phyloP scores from a whole-genome alignment of 352 stramenopile species.

The Phytophthora citrophthora region DNA sequence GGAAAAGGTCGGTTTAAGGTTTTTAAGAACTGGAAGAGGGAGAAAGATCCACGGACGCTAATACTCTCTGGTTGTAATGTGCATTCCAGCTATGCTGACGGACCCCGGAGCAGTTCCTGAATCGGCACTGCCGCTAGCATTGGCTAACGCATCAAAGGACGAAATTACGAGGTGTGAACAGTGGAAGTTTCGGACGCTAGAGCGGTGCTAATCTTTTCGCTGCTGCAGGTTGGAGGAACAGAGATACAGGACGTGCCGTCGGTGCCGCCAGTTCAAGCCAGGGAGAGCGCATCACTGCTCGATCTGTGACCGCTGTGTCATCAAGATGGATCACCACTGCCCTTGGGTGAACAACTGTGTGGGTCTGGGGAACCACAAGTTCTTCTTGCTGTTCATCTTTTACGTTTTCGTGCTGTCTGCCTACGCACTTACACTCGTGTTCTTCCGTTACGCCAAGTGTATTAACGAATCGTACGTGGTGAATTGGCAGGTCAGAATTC shows the following conservation, averaged over 20 bases:
- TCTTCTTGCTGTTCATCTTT: constrained; percentile 91
- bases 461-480: constrained; percentile 80
- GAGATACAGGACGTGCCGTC: constrained; percentile 85
- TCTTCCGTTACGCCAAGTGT: constrained; percentile 89
- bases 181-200: neutral
- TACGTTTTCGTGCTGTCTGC: constrained; percentile 95
- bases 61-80: constrained; percentile 8
- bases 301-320: constrained; percentile 95
- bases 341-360: constrained; percentile 99
- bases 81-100: constrained; percentile 93
- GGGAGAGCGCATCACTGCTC: constrained; percentile 96
- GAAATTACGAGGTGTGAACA: constrained; percentile 62
- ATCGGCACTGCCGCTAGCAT: constrained; percentile 88
- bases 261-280: constrained; percentile 97
- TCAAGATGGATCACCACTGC: constrained; percentile 99
- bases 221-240: constrained; percentile 78
- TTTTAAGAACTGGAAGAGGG: neutral
- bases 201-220: constrained; percentile 13
- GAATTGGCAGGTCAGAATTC: neutral
- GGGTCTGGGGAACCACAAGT: constrained; percentile 99
- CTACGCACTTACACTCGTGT: constrained; percentile 95
- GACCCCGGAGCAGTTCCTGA: constrained; percentile 97
- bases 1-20: constrained; percentile 79
- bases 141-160: constrained; percentile 79
- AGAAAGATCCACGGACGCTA: constrained; percentile 1